A percentile compares a stretch with the other conserved stretches of the same genome.
These are phyloP conservation scores for Colletotrichum sp. DNA, from an alignment of 2,329 filamentous ascomycete species.

Conservation along the genomic window DNA sequence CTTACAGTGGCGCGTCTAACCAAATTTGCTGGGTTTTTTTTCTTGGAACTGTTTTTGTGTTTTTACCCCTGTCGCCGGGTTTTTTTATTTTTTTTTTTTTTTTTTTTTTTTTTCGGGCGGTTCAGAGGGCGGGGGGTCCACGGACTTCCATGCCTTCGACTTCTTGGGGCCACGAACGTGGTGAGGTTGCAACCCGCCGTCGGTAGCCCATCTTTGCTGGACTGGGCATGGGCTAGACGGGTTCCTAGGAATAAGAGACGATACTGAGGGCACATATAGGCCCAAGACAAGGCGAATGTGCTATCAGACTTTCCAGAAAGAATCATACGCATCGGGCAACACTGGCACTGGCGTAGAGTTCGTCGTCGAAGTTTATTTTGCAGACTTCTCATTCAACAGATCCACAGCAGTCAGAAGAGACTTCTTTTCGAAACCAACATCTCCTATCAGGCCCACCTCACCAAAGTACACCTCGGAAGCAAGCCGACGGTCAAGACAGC, in stretches of 20 bases:
- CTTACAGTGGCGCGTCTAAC: no score
- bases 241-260: neutral
- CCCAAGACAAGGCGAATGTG: neutral
- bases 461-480: neutral
- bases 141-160: neutral
- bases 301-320: neutral
- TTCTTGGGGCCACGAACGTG: conserved; percentile 15
- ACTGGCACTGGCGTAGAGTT: neutral
- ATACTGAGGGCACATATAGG: conserved; percentile 12
- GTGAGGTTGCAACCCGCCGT: conserved; percentile 21
- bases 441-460: neutral
- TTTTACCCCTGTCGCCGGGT: no score
- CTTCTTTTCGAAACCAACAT: neutral
- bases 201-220: conserved; percentile 14
- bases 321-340: neutral
- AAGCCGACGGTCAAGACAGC: neutral
- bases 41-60: no score
- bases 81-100: no score
- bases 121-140: neutral
- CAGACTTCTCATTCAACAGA: neutral
- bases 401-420: neutral
- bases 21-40: no score
- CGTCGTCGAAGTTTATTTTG: neutral
- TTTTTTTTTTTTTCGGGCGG: neutral
- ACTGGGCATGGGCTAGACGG: conserved; percentile 1